Base-by-base conservation (phyloP, 164 flowering plant species). In the Paratinospora sagittata region DNA sequence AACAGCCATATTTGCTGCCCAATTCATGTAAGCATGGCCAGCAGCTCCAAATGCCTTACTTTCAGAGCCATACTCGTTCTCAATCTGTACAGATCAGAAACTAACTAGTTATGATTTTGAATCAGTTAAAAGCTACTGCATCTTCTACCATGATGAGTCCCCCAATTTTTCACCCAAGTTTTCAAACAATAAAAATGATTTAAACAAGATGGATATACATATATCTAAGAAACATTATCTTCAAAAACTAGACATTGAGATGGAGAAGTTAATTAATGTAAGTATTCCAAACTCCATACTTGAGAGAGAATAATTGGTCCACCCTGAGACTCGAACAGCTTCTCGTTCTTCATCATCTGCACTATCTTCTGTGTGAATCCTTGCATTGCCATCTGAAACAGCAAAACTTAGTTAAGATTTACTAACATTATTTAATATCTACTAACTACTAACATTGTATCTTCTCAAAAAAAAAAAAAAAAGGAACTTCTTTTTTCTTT, bases 241-340 rank as follows among this genome's bases (percentile, higher is more conserved):
- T 12, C 27, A 49, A 17, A 64, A 66, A 39, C 43, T 39, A 39
- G 10, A 39, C 1, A 39, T 39, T 39, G 7, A 3, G 43, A 39
- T 33, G 23, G 27, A n/a, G n/a, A n/a, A n/a, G n/a, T n/a, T n/a
- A n/a, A n/a, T n/a, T n/a, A n/a, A n/a, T n/a, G n/a, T n/a, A 17
- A 67, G 43, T 68, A 30, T 37, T 52, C 45, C 39, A 63, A 30
- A 77, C 61, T 24, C 34, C 57, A 27, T 70, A 91, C 97, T 90
- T 91, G 97, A 62, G 93, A 84, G 63, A 91, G 87, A 72, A 91
- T 89, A 52, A 91, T 89, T 45, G 97, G 97, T 63, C 97, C 97
- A 70, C 97, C 97, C 79, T 91, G 93, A 70, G 97, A 82, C 84
- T 85, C 88, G 65, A 78, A 91, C 67, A 91, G 73, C n/a, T 75